A percentile compares a stretch with the other conserved stretches of the same genome.
These are phyloP conservation scores for Crucihimalaya himalaica DNA, from an alignment of 345 rosid species.

Conservation along the genomic window DNA sequence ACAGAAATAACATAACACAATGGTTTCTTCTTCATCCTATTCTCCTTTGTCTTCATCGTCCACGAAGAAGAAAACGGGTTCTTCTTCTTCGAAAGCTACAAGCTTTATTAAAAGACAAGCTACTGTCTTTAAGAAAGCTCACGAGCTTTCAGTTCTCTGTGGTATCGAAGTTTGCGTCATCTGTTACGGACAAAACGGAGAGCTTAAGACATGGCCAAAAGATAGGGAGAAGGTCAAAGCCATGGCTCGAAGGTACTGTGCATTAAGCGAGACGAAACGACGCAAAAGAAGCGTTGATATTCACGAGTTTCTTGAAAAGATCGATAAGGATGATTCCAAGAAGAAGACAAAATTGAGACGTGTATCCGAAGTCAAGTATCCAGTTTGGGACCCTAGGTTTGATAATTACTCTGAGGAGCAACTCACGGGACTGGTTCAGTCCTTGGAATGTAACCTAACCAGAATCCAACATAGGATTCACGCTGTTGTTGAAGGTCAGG, in stretches of 20 bases:
- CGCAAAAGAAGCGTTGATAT: slow-evolving; percentile 27
- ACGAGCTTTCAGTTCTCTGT: slow-evolving; percentile 35
- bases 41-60: slow-evolving; percentile 1
- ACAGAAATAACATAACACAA: slow-evolving; percentile 4
- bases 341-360: slow-evolving; percentile 1
- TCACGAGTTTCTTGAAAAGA: slow-evolving; percentile 4
- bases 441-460: slow-evolving; percentile 21
- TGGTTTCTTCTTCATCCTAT: slow-evolving; percentile 26
- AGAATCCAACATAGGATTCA: slow-evolving; percentile 4
- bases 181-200: slow-evolving; percentile 16
- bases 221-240: slow-evolving; percentile 30
- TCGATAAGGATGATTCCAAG: neutral
- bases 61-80: neutral
- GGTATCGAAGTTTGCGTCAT: slow-evolving; percentile 37
- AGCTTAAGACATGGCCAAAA: slow-evolving; percentile 36
- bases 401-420: slow-evolving; percentile 30
- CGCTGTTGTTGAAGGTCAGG: slow-evolving; percentile 22
- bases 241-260: slow-evolving; percentile 29
- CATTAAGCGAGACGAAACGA: slow-evolving; percentile 16
- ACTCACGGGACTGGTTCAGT: slow-evolving; percentile 8
- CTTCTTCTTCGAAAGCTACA: slow-evolving; percentile 6
- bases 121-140: slow-evolving; percentile 39
- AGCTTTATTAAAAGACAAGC: slow-evolving; percentile 18
- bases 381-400: slow-evolving; percentile 35
- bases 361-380: slow-evolving; percentile 12